Percentiles rank a stretch among this genome's conserved stretches.
Conservation (phyloP, 1,284 basidiomycete species). For the Ceratobasidium theobromae region DNA sequence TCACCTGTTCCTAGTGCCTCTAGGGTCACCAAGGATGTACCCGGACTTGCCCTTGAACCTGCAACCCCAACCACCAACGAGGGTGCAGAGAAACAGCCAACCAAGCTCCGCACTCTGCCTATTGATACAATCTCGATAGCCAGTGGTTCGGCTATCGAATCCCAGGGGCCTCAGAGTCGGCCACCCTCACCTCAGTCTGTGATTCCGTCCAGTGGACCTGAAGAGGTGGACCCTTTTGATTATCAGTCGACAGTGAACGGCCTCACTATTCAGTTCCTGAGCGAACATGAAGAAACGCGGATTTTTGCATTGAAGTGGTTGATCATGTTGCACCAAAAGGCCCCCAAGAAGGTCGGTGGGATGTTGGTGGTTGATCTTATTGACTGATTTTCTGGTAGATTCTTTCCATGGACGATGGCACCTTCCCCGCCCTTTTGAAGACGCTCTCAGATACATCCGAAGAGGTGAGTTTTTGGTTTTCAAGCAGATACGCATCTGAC, state of each 20-base stretch:
- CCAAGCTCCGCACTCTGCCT: conserved; percentile 19
- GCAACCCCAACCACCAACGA: conserved; percentile 25
- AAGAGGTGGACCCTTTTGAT: conserved; percentile 82
- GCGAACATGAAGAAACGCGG: conserved; percentile 94
- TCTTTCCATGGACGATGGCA: conserved; percentile 93
- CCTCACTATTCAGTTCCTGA: conserved; percentile 90
- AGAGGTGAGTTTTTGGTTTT: conserved; percentile 57
- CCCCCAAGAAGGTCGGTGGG: conserved; percentile 79
- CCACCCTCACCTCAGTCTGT: conserved; percentile 40
- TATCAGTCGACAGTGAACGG: conserved; percentile 91
- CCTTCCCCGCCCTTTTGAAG: conserved; percentile 93
- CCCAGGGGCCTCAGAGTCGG: conserved; percentile 46
- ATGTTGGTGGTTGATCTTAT: conserved; percentile 17
- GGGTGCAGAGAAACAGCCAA: conserved; percentile 27
- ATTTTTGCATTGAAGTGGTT: conserved; percentile 97
- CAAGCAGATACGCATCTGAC: neutral
- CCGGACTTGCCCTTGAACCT: conserved; percentile 22
- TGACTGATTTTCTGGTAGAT: conserved; percentile 55
- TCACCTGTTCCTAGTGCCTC: neutral
- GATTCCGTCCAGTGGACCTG: conserved; percentile 37
- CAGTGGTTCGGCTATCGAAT: conserved; percentile 42
- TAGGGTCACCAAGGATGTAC: neutral
- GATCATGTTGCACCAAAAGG: conserved; percentile 97
- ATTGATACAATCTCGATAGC: conserved; percentile 30
- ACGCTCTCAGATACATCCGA: conserved; percentile 96